phyloP scores from a whole-genome alignment of 2,329 filamentous ascomycete genomes.

The Aspergillus brunneoviolaceus region DNA sequence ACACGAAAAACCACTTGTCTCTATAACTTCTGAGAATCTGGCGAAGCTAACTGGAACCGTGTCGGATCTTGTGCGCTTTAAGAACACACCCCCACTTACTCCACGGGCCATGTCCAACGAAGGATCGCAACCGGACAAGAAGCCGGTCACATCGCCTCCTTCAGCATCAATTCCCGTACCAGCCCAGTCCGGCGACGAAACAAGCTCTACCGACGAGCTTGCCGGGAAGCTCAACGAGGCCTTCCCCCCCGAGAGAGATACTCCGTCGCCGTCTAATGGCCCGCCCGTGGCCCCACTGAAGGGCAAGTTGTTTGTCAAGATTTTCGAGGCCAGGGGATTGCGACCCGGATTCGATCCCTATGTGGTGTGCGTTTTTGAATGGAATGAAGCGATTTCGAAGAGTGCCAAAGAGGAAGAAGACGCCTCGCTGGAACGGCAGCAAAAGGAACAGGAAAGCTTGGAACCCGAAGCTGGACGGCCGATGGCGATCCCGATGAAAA shows the following conservation, averaged over 20 bases:
- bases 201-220: conserved; percentile 36
- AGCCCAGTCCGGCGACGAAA: conserved; percentile 23
- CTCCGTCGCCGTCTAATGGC: conserved; percentile 40
- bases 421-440: conserved; percentile 61
- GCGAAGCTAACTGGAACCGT: conserved; percentile 79
- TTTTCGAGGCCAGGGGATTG: conserved; percentile 79
- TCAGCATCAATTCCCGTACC: conserved; percentile 20
- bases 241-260: conserved; percentile 30
- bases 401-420: conserved; percentile 67
- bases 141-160: conserved; percentile 27
- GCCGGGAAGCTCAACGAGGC: conserved; percentile 38
- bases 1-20: conserved; percentile 42
- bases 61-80: conserved; percentile 59
- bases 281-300: conserved; percentile 70
- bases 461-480: conserved; percentile 79
- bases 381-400: conserved; percentile 91
- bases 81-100: conserved; percentile 91
- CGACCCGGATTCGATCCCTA: conserved; percentile 85
- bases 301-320: conserved; percentile 86
- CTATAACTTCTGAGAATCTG: conserved; percentile 46
- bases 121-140: conserved; percentile 39
- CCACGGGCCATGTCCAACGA: conserved; percentile 79
- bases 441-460: conserved; percentile 59
- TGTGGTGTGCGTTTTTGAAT: conserved; percentile 93
- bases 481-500: conserved; percentile 96